phyloP scores from a whole-genome alignment of 2,329 filamentous ascomycete species.

The Beauveria asiatica region DNA sequence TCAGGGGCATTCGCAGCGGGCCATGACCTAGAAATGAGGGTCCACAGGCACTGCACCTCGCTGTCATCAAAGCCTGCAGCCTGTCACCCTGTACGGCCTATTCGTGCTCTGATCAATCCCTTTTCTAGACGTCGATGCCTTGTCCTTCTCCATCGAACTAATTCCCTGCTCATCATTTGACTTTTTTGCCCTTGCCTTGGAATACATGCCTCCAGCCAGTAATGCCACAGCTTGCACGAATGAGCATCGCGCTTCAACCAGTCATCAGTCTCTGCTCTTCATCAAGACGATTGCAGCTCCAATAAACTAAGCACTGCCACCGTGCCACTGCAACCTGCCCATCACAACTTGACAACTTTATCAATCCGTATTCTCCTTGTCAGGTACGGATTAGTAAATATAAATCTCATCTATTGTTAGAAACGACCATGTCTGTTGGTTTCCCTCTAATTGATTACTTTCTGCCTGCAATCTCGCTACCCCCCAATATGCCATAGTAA shows the following conservation, averaged over 20 bases:
- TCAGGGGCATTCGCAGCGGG: too few relatives aligned
- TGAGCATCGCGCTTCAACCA: not conserved
- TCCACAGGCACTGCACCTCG: too few relatives aligned
- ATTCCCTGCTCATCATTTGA: not conserved
- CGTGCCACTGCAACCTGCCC: not conserved
- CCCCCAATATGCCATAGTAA: not conserved
- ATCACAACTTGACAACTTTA: not conserved
- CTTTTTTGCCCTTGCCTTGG: too few relatives aligned
- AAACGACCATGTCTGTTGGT: not conserved
- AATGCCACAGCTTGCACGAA: not conserved
- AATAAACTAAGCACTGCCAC: not conserved
- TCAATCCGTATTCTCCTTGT: not conserved
- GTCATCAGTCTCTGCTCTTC: not conserved
- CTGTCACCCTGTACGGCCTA: too few relatives aligned
- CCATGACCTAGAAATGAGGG: too few relatives aligned
- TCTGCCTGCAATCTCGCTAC: not conserved
- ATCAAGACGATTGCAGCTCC: not conserved
- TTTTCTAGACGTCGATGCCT: not conserved
- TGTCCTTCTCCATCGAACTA: not conserved
- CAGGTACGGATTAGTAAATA: too few relatives aligned
- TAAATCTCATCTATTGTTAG: not conserved
- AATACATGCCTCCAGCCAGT: too few relatives aligned
- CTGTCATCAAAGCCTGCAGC: too few relatives aligned
- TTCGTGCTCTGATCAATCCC: slow-evolving; percentile 8
- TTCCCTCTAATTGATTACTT: not conserved